phyloP scores from a whole-genome alignment of 331 rosid species.

The Cydonia oblonga region DNA sequence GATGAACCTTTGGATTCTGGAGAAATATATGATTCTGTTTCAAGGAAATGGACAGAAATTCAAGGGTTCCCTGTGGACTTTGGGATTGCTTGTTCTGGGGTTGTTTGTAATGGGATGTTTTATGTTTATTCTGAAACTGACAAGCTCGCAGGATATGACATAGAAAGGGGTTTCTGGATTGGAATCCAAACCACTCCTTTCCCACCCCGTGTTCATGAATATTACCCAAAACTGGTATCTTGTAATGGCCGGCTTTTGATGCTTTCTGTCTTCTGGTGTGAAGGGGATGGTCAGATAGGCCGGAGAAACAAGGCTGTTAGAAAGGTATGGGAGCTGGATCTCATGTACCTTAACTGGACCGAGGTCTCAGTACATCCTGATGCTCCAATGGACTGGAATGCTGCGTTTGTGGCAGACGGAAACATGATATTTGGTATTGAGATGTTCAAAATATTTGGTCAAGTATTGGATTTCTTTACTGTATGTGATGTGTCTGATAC shows the following conservation, averaged over 20 bases:
- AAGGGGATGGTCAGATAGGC: slow-evolving; percentile 97
- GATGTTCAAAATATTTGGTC: slow-evolving; percentile 99
- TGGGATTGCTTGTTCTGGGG: slow-evolving; percentile 81
- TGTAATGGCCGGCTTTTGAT: slow-evolving; percentile 64
- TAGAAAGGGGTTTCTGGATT: slow-evolving; percentile 79
- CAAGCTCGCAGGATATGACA: slow-evolving; percentile 81
- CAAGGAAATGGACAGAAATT: slow-evolving; percentile 92
- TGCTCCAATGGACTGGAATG: slow-evolving; percentile 99
- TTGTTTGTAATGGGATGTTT: slow-evolving; percentile 74
- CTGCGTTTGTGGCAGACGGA: slow-evolving; percentile 66
- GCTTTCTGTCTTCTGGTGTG: slow-evolving; percentile 97
- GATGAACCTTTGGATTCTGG: slow-evolving; percentile 94
- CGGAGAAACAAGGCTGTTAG: slow-evolving; percentile 92
- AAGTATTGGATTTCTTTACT: slow-evolving; percentile 84
- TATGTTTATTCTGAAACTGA: slow-evolving; percentile 84
- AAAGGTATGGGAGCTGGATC: slow-evolving; percentile 93
- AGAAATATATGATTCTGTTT: slow-evolving; percentile 71
- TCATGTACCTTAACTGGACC: slow-evolving; percentile 64
- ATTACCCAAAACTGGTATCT: slow-evolving; percentile 86
- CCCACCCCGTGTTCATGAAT: slow-evolving; percentile 76
- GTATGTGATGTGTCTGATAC: slow-evolving; percentile 57
- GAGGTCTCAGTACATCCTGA: slow-evolving; percentile 92
- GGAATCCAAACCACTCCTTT: slow-evolving; percentile 60
- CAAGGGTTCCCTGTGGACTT: slow-evolving; percentile 68
- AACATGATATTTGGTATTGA: slow-evolving; percentile 80